Percentiles rank a stretch among this genome's conserved stretches.
Conservation (phyloP, 768 basidiomycete genomes). For the Saitozyma podzolica region DNA sequence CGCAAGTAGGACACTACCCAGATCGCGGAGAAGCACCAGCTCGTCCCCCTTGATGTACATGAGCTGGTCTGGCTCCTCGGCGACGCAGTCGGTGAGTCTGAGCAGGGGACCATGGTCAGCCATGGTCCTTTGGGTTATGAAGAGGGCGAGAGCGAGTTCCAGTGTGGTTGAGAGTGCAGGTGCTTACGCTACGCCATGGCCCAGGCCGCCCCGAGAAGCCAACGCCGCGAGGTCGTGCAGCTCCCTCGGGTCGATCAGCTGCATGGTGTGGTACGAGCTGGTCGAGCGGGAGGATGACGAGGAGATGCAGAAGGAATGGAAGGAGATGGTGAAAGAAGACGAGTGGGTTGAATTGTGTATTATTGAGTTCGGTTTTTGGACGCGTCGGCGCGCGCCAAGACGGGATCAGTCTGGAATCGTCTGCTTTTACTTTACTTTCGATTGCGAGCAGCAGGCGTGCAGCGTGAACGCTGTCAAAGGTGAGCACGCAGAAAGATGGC, state of each 20-base stretch:
- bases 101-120: slow-evolving; percentile 1
- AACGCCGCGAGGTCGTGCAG: slow-evolving; percentile 35
- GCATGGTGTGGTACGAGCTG: neutral
- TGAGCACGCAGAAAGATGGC: no score
- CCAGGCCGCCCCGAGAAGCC: slow-evolving; percentile 40
- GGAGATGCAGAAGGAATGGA: neutral
- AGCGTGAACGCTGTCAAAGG: no score
- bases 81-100: slow-evolving; percentile 40
- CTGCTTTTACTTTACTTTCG: no score
- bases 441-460: no score
- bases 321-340: no score
- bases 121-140: neutral
- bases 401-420: no score
- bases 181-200: slow-evolving; percentile 41
- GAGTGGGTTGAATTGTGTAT: no score
- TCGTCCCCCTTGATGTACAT: slow-evolving; percentile 45
- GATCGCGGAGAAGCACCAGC: slow-evolving; percentile 39
- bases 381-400: no score
- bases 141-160: neutral
- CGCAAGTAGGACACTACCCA: slow-evolving; percentile 29
- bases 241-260: slow-evolving; percentile 34
- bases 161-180: neutral
- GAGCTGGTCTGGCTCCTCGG: slow-evolving; percentile 41
- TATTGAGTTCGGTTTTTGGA: no score
- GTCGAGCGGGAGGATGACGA: neutral